Conservation (phyloP, 148 eudicot genomes). For the Rhododendron williamsianum region DNA sequence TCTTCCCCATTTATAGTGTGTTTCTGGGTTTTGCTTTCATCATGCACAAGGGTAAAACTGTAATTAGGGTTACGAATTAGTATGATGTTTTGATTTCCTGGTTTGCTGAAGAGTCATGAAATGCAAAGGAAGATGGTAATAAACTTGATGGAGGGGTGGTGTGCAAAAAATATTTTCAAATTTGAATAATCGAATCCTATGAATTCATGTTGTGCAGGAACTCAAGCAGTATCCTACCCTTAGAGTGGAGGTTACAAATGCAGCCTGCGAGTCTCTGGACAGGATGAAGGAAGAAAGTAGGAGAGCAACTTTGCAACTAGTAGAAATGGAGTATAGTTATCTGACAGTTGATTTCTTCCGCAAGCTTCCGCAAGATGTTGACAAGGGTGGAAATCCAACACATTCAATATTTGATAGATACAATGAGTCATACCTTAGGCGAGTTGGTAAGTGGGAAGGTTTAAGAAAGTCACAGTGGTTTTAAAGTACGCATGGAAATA, state of each 20-base stretch:
- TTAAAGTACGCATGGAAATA: neutral
- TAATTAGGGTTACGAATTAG: neutral
- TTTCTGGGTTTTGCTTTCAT: neutral
- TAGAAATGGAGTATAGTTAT: constrained; percentile 93
- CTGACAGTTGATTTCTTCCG: constrained; percentile 90
- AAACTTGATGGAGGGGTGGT: constrained; percentile 3
- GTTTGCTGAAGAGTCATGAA: neutral
- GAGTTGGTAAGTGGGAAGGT: constrained; percentile 55
- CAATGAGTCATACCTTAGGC: constrained; percentile 81
- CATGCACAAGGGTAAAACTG: neutral
- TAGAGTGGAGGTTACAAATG: constrained; percentile 72
- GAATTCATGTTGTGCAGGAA: constrained; percentile 48
- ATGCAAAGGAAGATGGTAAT: neutral
- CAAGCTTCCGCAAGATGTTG: constrained; percentile 98
- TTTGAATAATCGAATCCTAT: neutral
- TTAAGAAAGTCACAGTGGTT: neutral
- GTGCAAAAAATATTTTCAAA: neutral
- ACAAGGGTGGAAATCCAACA: constrained; percentile 99
- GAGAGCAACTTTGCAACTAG: constrained; percentile 82
- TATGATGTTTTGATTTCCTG: neutral
- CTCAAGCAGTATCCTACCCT: constrained; percentile 87
- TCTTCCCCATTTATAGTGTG: neutral
- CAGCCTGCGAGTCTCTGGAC: constrained; percentile 79
- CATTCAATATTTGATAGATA: constrained; percentile 96
- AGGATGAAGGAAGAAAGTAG: constrained; percentile 92